Evolutionary conservation across 495 filamentous ascomycete species (phyloP).

Genomic region (Corynascus novoguineensis): DNA sequence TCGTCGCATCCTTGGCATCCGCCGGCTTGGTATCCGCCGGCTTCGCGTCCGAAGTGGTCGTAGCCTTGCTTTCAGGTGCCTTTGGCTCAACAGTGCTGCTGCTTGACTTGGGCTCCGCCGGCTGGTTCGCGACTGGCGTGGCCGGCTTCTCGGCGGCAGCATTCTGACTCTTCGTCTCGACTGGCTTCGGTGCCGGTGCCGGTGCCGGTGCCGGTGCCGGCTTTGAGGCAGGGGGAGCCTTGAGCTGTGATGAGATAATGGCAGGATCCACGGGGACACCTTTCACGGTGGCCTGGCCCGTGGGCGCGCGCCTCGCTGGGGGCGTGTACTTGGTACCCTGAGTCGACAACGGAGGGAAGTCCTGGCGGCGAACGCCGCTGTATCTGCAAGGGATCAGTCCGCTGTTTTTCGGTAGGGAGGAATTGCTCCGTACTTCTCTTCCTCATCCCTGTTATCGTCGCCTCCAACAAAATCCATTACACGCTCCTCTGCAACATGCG

Average conservation of each 20-base stretch:
- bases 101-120: constrained; percentile 25
- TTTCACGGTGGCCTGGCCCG: constrained; percentile 62
- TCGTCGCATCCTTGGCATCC: constrained; percentile 25
- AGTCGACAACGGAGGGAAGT: constrained; percentile 58
- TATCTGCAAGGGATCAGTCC: constrained; percentile 55
- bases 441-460: constrained; percentile 64
- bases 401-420: background rate
- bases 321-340: constrained; percentile 80
- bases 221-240: constrained; percentile 39
- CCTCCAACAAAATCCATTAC: constrained; percentile 54
- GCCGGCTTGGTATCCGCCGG: constrained; percentile 20
- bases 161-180: constrained; percentile 32
- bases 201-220: constrained; percentile 37
- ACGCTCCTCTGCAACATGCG: constrained; percentile 84
- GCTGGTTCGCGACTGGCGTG: constrained; percentile 27
- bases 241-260: constrained; percentile 72
- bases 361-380: constrained; percentile 78
- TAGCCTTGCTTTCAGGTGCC: constrained; percentile 24
- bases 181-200: constrained; percentile 37
- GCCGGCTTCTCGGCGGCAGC: constrained; percentile 30
- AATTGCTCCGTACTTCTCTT: constrained; percentile 67
- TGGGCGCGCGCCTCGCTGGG: constrained; percentile 74
- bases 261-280: constrained; percentile 73
- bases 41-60: constrained; percentile 17
- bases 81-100: constrained; percentile 24